Evolutionary conservation across 2,329 filamentous ascomycete species (phyloP), one percentile per base, ranked within the genome.

Genomic region (Bipolaris cookei): DNA sequence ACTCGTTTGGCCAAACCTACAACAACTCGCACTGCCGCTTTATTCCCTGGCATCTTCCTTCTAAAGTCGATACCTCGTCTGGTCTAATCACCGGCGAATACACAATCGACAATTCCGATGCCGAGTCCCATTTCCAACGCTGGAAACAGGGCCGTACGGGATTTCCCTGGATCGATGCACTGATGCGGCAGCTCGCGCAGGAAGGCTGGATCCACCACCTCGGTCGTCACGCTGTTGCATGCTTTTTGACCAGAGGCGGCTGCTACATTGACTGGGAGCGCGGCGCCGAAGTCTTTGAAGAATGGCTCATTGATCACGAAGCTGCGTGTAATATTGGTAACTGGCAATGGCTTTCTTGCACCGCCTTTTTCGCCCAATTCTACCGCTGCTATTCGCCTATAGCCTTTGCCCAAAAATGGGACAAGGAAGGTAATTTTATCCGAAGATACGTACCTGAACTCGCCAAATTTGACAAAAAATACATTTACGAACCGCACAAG

Each of bases 161-260:
- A 0, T 92, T 92, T 60, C 90, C 90, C 0, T 92, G 88, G 85
- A 91, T 93, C 64, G 90, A 93, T 68, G 89, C 89, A 0, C 80
- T 92, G 38, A 92, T 93, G 90, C 84, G 89, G 1, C 90, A 92
- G 73, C 80, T 93, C 13, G 80, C 82, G 13, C 72, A 80, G 1
- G 89, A 92, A 70, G 90, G 90, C 25, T 93, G 90, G 90, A 90
- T 92, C 7, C 90, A 93, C 70, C 90, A 93, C 70, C 81, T 92
- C 0, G 90, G 89, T 2, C 83, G 90, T 0, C 90, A 93, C 73
- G 84, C 87, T n/a, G 87, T 93, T 0, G 90, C 90, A 0, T 92
- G 89, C 70, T 93, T 93, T 71, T 80, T 93, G n/a, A 92, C 90
- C 0, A 81, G 90, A 2, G 90, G 90, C 1, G 90, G 90, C 0